phyloP scores from a whole-genome alignment of 768 basidiomycete species.

The Mycena haematopus region DNA sequence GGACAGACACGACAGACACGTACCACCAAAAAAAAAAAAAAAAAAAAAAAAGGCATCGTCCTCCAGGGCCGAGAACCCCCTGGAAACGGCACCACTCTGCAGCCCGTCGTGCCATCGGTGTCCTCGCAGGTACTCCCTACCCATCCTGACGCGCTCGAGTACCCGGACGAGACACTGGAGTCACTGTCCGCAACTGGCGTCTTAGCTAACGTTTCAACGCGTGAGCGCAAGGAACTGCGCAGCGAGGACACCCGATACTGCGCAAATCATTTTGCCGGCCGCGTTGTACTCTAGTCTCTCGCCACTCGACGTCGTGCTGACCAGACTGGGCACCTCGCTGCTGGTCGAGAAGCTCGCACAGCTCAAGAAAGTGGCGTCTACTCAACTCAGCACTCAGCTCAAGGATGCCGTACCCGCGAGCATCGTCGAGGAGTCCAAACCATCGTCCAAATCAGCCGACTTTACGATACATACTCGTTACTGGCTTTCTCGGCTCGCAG shows the following conservation, averaged over 20 bases:
- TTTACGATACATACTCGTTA: constrained; percentile 10
- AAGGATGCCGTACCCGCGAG: constrained; percentile 7
- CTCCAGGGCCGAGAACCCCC: constrained; percentile 16
- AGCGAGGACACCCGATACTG: constrained; percentile 7
- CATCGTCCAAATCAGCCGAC: constrained; percentile 10
- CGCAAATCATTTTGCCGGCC: constrained; percentile 2
- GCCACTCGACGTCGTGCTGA: constrained; percentile 4
- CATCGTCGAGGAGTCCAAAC: constrained; percentile 1
- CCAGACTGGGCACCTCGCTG: constrained; percentile 9
- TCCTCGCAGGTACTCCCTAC: constrained; percentile 16
- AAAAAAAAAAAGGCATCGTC: too few species aligned
- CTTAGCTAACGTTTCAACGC: constrained; percentile 1
- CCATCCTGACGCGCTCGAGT: constrained; percentile 8
- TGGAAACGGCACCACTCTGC: constrained; percentile 3
- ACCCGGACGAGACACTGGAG: constrained; percentile 14
- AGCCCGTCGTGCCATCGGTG: constrained; percentile 14
- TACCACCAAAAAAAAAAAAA: too few species aligned
- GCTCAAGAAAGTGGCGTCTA: constrained; percentile 11
- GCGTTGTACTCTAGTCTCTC: neutral
- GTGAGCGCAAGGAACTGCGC: constrained; percentile 15
- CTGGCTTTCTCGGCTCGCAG: constrained; percentile 18
- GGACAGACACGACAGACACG: too few species aligned
- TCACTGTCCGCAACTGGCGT: constrained; percentile 5
- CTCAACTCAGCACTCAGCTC: neutral
- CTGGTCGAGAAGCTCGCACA: constrained; percentile 13